phyloP scores from a whole-genome alignment of 139 green algal genomes.

The Chlorella sorokiniana region DNA sequence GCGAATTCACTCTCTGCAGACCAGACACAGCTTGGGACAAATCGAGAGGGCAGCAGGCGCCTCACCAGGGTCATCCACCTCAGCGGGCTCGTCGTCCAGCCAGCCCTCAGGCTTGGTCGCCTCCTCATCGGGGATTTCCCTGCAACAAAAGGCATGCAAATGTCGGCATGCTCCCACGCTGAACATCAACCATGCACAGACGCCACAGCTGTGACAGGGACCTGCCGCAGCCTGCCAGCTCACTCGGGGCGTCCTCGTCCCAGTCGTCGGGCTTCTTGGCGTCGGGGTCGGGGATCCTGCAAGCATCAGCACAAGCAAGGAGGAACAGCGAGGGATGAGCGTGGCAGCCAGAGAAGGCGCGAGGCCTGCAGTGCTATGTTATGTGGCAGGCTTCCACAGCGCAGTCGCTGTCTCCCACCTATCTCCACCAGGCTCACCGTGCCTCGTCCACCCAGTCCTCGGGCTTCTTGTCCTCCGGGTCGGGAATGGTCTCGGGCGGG shows the following conservation, averaged over 20 bases:
- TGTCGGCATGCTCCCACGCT: too few relatives aligned
- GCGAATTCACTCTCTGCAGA: too few relatives aligned
- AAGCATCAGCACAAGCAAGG: not conserved
- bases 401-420: not conserved
- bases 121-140: conserved; percentile 75
- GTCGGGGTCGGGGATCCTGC: conserved; percentile 83
- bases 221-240: not conserved
- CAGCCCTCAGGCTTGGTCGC: conserved; percentile 88
- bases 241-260: conserved; percentile 79
- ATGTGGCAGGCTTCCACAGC: too few relatives aligned
- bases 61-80: conserved; percentile 73
- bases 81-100: conserved; percentile 87
- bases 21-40: too few relatives aligned
- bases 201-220: not conserved
- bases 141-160: not conserved
- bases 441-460: conserved; percentile 66
- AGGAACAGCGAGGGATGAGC: not conserved
- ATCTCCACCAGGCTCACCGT: not conserved
- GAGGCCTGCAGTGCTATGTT: not conserved
- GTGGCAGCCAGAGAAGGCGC: not conserved
- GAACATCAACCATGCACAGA: too few relatives aligned
- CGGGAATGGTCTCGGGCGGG: conserved; percentile 78
- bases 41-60: too few relatives aligned
- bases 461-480: conserved; percentile 87
- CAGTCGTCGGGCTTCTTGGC: conserved; percentile 89